Evolutionary conservation across 352 stramenopile species (phyloP).

Genomic region (Plasmopara viticola): DNA sequence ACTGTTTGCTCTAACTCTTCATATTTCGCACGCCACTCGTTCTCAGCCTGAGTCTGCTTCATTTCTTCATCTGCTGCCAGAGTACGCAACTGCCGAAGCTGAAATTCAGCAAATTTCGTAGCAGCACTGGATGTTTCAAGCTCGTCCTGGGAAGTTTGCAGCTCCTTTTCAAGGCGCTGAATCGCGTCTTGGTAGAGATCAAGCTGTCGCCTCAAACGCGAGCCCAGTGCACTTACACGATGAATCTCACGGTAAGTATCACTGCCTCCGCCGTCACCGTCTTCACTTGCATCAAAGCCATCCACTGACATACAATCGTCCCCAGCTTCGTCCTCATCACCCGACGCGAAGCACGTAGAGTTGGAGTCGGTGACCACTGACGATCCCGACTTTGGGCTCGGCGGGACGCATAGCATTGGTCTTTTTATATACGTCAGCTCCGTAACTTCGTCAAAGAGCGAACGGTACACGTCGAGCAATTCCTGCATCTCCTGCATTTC

Average conservation of each 20-base stretch:
- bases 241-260: slow-evolving; percentile 51
- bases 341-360: slow-evolving; percentile 55
- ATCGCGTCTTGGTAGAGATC: slow-evolving; percentile 69
- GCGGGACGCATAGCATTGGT: slow-evolving; percentile 32
- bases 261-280: slow-evolving; percentile 22
- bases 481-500: slow-evolving; percentile 48
- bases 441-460: slow-evolving; percentile 52
- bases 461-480: slow-evolving; percentile 62
- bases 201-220: slow-evolving; percentile 61
- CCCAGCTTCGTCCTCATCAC: slow-evolving; percentile 37
- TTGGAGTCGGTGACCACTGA: slow-evolving; percentile 58
- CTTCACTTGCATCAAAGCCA: slow-evolving; percentile 30
- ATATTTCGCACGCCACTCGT: slow-evolving; percentile 21
- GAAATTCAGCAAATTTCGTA: slow-evolving; percentile 78
- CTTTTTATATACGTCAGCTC: slow-evolving; percentile 52
- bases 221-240: slow-evolving; percentile 45
- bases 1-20: slow-evolving; percentile 22
- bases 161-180: slow-evolving; percentile 58
- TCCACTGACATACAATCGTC: slow-evolving; percentile 31
- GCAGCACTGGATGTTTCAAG: slow-evolving; percentile 71
- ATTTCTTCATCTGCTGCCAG: slow-evolving; percentile 43
- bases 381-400: slow-evolving; percentile 52
- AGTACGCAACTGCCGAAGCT: slow-evolving; percentile 65
- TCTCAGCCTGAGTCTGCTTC: slow-evolving; percentile 26
- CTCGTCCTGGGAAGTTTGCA: slow-evolving; percentile 59